phyloP scores from a whole-genome alignment of 164 flowering plant genomes.

The Vitis cinerea region DNA sequence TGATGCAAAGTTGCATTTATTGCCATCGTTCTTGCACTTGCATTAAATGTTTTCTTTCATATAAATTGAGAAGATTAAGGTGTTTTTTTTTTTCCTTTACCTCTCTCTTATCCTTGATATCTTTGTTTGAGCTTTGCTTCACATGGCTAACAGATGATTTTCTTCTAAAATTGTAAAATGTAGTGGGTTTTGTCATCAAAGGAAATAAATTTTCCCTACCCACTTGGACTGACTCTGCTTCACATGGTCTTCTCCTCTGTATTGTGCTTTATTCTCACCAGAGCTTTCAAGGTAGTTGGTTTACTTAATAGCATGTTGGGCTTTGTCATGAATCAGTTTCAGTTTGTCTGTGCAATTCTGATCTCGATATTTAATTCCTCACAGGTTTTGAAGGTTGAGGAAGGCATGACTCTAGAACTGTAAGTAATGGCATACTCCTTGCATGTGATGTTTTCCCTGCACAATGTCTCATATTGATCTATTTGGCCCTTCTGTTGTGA shows the following conservation, averaged over 20 bases:
- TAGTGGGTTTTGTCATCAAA: constrained; percentile 99
- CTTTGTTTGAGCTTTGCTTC: constrained; percentile 2
- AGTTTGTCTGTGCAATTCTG: constrained; percentile 3
- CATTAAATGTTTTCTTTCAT: background rate
- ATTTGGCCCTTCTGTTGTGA: too few relatives aligned
- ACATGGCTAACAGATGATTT: constrained; percentile 11
- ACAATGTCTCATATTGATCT: too few relatives aligned
- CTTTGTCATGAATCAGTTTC: background rate
- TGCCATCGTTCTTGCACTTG: background rate
- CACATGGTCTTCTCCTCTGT: constrained; percentile 98
- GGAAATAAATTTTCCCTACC: constrained; percentile 95
- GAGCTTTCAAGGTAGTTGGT: constrained; percentile 75
- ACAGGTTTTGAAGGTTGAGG: constrained; percentile 85
- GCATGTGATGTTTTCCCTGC: too few relatives aligned
- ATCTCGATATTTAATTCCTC: constrained; percentile 10
- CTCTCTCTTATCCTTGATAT: too few relatives aligned
- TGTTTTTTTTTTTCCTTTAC: background rate
- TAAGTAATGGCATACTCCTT: constrained; percentile 35
- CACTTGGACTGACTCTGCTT: constrained; percentile 90
- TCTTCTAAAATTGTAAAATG: constrained; percentile 20
- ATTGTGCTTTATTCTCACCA: constrained; percentile 78
- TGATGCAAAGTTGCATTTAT: background rate
- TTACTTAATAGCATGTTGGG: background rate
- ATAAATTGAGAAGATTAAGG: background rate
- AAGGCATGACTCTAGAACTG: constrained; percentile 94